These are phyloP conservation scores for Dipodascus albidus DNA, from an alignment of 805 yeast species.

Conservation along the genomic window DNA sequence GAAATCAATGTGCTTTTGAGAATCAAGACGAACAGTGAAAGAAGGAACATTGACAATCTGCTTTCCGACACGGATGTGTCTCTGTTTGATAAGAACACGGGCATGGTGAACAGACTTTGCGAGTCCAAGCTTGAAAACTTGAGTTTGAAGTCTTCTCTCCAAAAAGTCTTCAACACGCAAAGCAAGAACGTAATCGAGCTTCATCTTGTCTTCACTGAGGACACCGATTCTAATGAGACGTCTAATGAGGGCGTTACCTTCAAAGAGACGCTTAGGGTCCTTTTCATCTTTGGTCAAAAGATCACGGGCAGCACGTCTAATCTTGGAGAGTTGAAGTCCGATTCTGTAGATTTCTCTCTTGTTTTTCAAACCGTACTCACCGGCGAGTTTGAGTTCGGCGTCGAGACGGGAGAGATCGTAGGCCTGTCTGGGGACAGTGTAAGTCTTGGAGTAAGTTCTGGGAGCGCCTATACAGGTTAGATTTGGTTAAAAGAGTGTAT, in stretches of 20 bases:
- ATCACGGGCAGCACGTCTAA: slow-evolving; percentile 99
- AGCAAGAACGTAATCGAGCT: slow-evolving; percentile 99
- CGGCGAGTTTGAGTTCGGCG: slow-evolving; percentile 97
- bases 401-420: slow-evolving; percentile 99
- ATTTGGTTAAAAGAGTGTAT: too few relatives aligned
- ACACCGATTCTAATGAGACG: slow-evolving; percentile 99
- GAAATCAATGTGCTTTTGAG: slow-evolving; percentile 99
- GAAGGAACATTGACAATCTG: slow-evolving; percentile 98
- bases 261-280: slow-evolving; percentile 99
- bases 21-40: slow-evolving; percentile 98
- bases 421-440: slow-evolving; percentile 98
- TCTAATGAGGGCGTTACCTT: slow-evolving; percentile 99
- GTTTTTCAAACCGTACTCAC: slow-evolving; percentile 99
- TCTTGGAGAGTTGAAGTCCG: slow-evolving; percentile 97
- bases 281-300: slow-evolving; percentile 99
- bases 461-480: slow-evolving; percentile 64
- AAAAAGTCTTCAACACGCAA: slow-evolving; percentile 97
- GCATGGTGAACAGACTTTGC: slow-evolving; percentile 99
- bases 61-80: slow-evolving; percentile 99
- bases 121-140: slow-evolving; percentile 98
- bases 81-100: slow-evolving; percentile 95
- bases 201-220: slow-evolving; percentile 97
- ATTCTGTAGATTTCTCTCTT: slow-evolving; percentile 99
- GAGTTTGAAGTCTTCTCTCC: slow-evolving; percentile 99
- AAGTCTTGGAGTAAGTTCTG: slow-evolving; percentile 98